A percentile compares a stretch with the other conserved stretches of the same genome.
phyloP scores from a whole-genome alignment of 83 land plant genomes.

The Picea abies region DNA sequence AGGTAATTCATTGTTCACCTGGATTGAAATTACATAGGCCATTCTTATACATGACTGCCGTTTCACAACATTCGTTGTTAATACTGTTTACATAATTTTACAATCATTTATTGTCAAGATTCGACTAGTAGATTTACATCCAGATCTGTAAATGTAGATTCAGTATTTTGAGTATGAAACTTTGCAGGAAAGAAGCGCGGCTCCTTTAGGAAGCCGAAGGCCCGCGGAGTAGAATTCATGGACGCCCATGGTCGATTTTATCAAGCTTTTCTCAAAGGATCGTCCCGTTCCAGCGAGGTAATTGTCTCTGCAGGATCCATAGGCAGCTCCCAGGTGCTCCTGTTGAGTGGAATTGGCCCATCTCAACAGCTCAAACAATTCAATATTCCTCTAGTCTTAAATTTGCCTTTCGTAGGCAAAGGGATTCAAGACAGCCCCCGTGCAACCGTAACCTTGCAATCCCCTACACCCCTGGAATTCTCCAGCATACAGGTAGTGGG shows the following conservation, averaged over 20 bases:
- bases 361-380: conserved; percentile 28
- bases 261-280: conserved; percentile 34
- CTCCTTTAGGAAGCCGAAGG: conserved; percentile 23
- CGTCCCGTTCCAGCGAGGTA: conserved; percentile 27
- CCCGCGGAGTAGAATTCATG: conserved; percentile 60
- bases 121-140: no score
- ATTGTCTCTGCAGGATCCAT: conserved; percentile 30
- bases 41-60: neutral
- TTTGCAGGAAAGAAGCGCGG: conserved; percentile 17
- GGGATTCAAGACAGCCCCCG: conserved; percentile 49
- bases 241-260: conserved; percentile 43
- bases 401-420: conserved; percentile 30
- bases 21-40: neutral
- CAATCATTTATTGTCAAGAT: neutral
- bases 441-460: conserved; percentile 25
- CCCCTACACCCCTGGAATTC: conserved; percentile 33
- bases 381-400: conserved; percentile 26
- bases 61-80: neutral
- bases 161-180: neutral
- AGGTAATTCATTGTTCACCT: neutral
- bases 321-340: conserved; percentile 43
- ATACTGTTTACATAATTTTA: no score
- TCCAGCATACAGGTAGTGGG: conserved; percentile 46
- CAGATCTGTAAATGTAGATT: no score
- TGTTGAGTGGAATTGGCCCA: conserved; percentile 53